Evolutionary conservation across 129 eudicot species (phyloP), one percentile per base, ranked within the genome.

Genomic region (Helichrysum umbraculigerum): DNA sequence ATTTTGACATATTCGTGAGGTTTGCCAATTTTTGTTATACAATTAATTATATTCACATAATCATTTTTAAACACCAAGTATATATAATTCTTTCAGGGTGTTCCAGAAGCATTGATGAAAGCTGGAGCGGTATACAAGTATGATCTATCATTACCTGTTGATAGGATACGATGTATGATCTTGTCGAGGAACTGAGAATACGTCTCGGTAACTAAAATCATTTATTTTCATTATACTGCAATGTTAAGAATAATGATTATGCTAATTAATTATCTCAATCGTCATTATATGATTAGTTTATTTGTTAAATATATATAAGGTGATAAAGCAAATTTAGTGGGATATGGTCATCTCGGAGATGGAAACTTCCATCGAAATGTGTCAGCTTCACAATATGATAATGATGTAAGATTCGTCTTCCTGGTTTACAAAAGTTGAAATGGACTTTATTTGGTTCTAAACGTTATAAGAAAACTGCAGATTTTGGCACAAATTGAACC

Each of bases 1-100:
- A 12, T 91, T 91, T 86, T 95, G 99, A 97, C 88, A 85, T 76
- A 91, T 95, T 60, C 97, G 99, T 54, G 99, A 95, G 98, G 98
- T 93, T 61, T 19, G 66, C 54, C 7, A 63, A 5, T 19, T 21
- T 77, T 14, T 22, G 20, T 12, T 54, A 20, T 67, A 25, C 22
- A 50, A 25, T 67, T 30, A 35, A 59, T 7, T 9, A 56, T 41
- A 1, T n/a, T 42, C 54, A 44, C 54, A 1, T 12, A 44, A 12
- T 44, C n/a, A n/a, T 68, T 11, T 3, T 5, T 56, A 47, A 28
- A 56, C 1, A 1, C 63, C 75, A 47, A 62, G 34, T 28, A 25
- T 57, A 20, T 66, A 30, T 56, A 57, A 12, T 62, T 58, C 37
- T 77, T 67, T 67, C 86, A 93, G 96, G 99, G 99, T 76, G 21